phyloP scores from a whole-genome alignment of 1,139 yeast species.

The Hyphopichia wangnamkhiaoensis region DNA sequence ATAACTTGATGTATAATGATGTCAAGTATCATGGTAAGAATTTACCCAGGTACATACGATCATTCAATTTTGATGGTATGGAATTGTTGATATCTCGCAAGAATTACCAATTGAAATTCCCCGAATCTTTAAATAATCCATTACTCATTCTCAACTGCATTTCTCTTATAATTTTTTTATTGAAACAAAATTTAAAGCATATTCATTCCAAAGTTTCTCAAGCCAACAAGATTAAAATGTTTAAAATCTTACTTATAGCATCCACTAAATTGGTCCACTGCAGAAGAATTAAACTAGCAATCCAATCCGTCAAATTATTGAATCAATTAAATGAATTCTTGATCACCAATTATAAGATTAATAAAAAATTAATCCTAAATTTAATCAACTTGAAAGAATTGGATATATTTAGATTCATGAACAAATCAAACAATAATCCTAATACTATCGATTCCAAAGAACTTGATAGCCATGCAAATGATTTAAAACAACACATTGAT shows the following conservation, averaged over 20 bases:
- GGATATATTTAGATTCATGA: slow-evolving; percentile 24
- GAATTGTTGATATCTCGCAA: slow-evolving; percentile 17
- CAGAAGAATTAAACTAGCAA: slow-evolving; percentile 22
- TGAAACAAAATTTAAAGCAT: slow-evolving; percentile 10
- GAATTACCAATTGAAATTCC: slow-evolving; percentile 14
- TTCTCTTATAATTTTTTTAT: slow-evolving; percentile 12
- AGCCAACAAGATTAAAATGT: slow-evolving; percentile 19
- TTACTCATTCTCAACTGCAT: slow-evolving; percentile 8
- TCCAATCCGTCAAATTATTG: slow-evolving; percentile 27
- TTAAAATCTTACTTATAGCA: slow-evolving; percentile 34
- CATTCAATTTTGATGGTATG: slow-evolving; percentile 20
- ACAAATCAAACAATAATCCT: slow-evolving; percentile 7
- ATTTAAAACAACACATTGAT: slow-evolving; percentile 12
- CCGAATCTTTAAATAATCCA: slow-evolving; percentile 5
- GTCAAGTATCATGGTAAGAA: background rate
- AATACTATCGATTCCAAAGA: slow-evolving; percentile 1
- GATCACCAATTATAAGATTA: slow-evolving; percentile 36
- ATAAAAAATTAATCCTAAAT: slow-evolving; percentile 37
- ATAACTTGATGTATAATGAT: slow-evolving; percentile 8
- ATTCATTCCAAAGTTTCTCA: slow-evolving; percentile 7
- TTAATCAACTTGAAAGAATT: slow-evolving; percentile 35
- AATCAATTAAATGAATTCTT: slow-evolving; percentile 31
- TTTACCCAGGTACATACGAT: slow-evolving; percentile 1
- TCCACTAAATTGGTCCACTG: slow-evolving; percentile 33
- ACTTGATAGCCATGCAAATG: slow-evolving; percentile 3